Percentiles rank a stretch among this genome's conserved stretches.
phyloP scores from a whole-genome alignment of 306 rosid genomes.

The Quercus dentata region DNA sequence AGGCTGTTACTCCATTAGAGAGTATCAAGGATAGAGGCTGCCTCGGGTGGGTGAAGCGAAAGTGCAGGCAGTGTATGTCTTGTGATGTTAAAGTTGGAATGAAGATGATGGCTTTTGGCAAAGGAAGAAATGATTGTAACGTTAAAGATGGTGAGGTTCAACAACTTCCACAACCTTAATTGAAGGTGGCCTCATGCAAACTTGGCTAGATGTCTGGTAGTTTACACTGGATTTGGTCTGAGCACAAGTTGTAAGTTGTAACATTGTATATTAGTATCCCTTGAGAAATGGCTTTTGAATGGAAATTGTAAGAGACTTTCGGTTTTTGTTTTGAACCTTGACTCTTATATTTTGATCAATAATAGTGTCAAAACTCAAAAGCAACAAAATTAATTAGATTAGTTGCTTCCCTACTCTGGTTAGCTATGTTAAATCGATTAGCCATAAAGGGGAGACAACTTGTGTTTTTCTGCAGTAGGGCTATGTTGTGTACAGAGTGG shows the following conservation, averaged over 20 bases:
- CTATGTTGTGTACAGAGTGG: too few relatives aligned
- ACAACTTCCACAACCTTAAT: conserved; percentile 13
- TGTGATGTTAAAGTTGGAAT: conserved; percentile 34
- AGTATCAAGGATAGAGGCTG: conserved; percentile 28
- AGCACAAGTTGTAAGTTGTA: background rate
- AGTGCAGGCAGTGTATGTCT: conserved; percentile 9
- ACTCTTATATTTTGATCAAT: too few relatives aligned
- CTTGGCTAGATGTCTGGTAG: background rate
- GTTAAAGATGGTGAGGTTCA: conserved; percentile 29
- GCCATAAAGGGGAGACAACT: too few relatives aligned
- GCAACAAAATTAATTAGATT: too few relatives aligned
- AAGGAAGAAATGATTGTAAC: conserved; percentile 9
- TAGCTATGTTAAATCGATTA: too few relatives aligned
- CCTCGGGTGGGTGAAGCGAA: conserved; percentile 45
- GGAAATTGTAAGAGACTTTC: too few relatives aligned
- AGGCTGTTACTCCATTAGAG: conserved; percentile 41
- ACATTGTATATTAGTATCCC: background rate
- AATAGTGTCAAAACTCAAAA: too few relatives aligned
- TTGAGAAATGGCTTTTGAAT: too few relatives aligned
- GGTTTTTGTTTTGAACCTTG: too few relatives aligned
- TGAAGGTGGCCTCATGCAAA: background rate
- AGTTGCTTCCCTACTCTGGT: too few relatives aligned
- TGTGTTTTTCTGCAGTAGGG: too few relatives aligned
- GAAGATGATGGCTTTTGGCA: conserved; percentile 32
- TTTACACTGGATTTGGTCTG: too few relatives aligned